phyloP scores from a whole-genome alignment of 257 asterid genomes.

The Nicotiana attenuata region DNA sequence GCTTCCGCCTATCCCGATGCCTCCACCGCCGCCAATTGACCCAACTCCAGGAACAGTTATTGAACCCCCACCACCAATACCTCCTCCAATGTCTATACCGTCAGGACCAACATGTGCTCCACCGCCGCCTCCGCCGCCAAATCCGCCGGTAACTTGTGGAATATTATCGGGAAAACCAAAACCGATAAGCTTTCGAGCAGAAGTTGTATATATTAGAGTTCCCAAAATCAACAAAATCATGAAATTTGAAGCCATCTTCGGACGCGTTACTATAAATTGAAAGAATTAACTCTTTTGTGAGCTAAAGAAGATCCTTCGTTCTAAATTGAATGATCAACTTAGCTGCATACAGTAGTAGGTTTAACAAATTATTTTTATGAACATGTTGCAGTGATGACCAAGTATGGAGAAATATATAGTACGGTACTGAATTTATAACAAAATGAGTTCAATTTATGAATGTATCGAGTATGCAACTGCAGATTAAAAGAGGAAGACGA shows the following conservation, averaged over 20 bases:
- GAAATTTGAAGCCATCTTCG: not conserved
- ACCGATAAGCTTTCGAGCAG: not conserved
- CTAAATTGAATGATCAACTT: not conserved
- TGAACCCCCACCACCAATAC: not conserved
- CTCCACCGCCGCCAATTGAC: slow-evolving; percentile 9
- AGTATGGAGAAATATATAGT: not conserved
- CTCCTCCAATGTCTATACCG: slow-evolving; percentile 5
- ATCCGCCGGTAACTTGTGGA: not conserved
- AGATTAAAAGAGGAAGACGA: not conserved
- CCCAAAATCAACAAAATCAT: slow-evolving; percentile 6
- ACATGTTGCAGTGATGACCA: not conserved
- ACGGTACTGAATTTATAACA: not conserved
- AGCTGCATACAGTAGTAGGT: not conserved
- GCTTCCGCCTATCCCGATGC: slow-evolving; percentile 2
- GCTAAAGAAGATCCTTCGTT: not conserved
- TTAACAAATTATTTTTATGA: not conserved
- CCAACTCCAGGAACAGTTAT: not conserved
- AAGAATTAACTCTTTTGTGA: not conserved
- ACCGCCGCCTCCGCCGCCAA: slow-evolving; percentile 7
- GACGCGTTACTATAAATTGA: not conserved
- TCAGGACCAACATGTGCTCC: not conserved
- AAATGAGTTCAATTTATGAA: not conserved
- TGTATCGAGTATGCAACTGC: not conserved
- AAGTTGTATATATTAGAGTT: not conserved
- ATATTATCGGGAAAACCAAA: not conserved